A percentile compares a stretch with the other conserved stretches of the same genome.
Conservation (phyloP, 345 rosid species). For the Corymbia maculata region DNA sequence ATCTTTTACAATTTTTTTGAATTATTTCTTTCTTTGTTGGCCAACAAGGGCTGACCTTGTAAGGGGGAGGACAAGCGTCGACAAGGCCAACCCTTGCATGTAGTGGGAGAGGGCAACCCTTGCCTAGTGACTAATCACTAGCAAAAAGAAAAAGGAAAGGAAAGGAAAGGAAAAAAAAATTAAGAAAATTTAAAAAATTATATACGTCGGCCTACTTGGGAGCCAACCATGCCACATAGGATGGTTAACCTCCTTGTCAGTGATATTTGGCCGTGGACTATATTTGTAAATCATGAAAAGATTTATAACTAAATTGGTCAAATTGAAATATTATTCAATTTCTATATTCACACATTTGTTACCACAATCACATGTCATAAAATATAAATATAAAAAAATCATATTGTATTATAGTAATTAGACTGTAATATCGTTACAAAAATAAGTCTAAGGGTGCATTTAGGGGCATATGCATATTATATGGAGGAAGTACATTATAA, state of each 20-base stretch:
- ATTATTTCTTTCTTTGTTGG: neutral
- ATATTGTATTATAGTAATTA: neutral
- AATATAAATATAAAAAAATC: no score
- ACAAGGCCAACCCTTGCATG: neutral
- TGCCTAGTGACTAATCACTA: neutral
- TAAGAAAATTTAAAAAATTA: rapidly evolving
- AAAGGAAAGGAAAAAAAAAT: no score
- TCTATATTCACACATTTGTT: neutral
- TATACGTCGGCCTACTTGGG: no score
- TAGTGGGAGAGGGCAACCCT: neutral
- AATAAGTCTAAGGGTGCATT: neutral
- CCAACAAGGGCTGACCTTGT: neutral
- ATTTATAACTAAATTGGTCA: no score
- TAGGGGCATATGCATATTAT: neutral
- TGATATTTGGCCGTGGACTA: neutral
- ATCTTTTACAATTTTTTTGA: no score
- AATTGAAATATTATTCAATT: neutral
- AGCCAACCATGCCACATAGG: neutral
- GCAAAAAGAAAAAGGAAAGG: neutral
- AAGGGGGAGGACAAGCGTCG: neutral
- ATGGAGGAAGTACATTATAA: neutral
- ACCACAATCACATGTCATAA: neutral
- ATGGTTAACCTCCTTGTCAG: neutral
- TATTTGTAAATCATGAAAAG: no score
- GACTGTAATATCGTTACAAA: no score